Base-by-base conservation (phyloP, 2,329 filamentous ascomycete genomes). In the Colletotrichum chlorophyti region DNA sequence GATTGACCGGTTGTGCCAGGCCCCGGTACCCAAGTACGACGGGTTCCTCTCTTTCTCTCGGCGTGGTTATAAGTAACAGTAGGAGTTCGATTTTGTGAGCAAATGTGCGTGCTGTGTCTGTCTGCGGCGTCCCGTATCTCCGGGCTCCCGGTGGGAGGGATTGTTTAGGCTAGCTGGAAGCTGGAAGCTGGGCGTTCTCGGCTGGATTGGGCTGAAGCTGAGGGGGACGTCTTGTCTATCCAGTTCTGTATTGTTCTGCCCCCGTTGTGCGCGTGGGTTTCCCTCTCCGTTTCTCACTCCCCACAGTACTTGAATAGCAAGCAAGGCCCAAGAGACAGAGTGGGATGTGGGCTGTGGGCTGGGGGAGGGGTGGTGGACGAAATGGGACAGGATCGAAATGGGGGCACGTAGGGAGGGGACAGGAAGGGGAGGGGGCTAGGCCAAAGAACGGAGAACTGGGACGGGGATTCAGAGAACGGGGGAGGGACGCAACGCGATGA, bases 311-410 rank as follows among this genome's bases (percentile, higher is more conserved):
- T n/a, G 45, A 52, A 57, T 45, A 45, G 57, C 14, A 45, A 55
- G 57, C 57, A 38, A 32, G 43, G 57, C 57, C 55, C 43, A 45
- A 55, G 43, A 60, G 57, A 57, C 57, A 45, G 51, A 60, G 57
- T 60, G 45, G 51, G 51, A 60, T 49, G 57, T 60, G 57, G 57
- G 45, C 43, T 60, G 38, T 41, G 50, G 37, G 43, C 51, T 60
- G 57, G 57, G 57, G 57, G 57, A 42, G 50, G 37, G 43, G 57
- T 60, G 57, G 57, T 55, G 57, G 57, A 45, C 57, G 34, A 55
- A 60, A 55, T 41, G 51, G 45, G 51, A 60, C 51, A 60, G 51
- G 32, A 60, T 45, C 26, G 38, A 45, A 31, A 60, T 50, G 51
- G 38, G 57, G 45, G 55, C 35, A 19, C 40, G 32, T 37, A 34